Evolutionary conservation across 2,329 filamentous ascomycete genomes (phyloP), one percentile per base, ranked within the genome.

Genomic region (Xylaria sp.): DNA sequence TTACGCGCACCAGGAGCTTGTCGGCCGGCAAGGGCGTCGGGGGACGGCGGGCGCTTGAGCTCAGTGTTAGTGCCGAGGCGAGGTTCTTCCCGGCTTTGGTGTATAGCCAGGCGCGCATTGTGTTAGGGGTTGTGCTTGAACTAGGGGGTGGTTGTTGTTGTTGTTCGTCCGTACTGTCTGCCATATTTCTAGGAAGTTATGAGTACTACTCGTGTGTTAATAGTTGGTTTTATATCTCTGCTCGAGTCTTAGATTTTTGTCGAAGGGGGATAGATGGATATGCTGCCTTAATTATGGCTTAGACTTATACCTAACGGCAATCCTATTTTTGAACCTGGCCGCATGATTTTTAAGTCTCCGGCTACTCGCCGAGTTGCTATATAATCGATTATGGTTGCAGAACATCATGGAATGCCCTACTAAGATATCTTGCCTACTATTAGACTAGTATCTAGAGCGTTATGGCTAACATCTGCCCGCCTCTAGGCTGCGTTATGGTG

Each of bases 61-160:
- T 79, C 30, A 88, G 81, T 8, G 79, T 77, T 36, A 90, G 80
- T 72, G 85, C 85, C 30, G 86, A 85, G 66, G 88, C 85, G 1
- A 90, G 78, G 45, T 82, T 83, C 36, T 80, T 81, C 2, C 76
- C 69, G 4, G 83, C 80, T 69, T 75, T 77, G 61, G 74, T 79
- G 79, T 86, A 90, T 62, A 86, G 82, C 87, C 88, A 90, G 64
- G 86, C 86, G 72, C 82, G 83, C 86, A 89, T 90, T 47, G 42
- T 17, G 24, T 7, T 30, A 14, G 48, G 6, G 47, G 19, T 12
- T 50, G 19, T 12, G 21, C 11, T 30, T 51, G 48, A 27, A 27
- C 4, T 27, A 27, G 24, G 24, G 4, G 24, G 24, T 27, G 21
- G 48, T 14, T 30, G 21, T 3, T 17, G 48, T 14, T 51, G 24